A percentile compares a stretch with the other conserved stretches of the same genome.
These are phyloP conservation scores for Apophysomyces trapeziformis DNA, from an alignment of 371 early-diverging fungal genomes.

Conservation along the genomic window DNA sequence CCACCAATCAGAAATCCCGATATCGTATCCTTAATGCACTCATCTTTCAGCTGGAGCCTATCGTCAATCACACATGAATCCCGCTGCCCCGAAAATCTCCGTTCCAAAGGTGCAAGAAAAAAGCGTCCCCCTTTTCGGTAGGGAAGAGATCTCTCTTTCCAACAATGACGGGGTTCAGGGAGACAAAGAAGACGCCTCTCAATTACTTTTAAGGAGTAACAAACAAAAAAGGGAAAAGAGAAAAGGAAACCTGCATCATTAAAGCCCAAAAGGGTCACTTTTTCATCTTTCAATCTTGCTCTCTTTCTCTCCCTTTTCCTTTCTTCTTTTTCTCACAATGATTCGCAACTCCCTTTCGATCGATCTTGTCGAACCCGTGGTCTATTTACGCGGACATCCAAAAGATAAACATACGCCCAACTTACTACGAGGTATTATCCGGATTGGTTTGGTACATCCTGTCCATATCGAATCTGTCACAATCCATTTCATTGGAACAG, in stretches of 20 bases:
- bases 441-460: conserved; percentile 28
- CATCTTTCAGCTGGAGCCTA: too few relatives aligned
- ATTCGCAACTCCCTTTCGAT: conserved; percentile 44
- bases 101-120: too few relatives aligned
- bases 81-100: too few relatives aligned
- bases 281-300: conserved; percentile 13
- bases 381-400: conserved; percentile 39
- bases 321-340: conserved; percentile 26
- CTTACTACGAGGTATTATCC: conserved; percentile 41
- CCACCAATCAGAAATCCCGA: too few relatives aligned
- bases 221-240: conserved; percentile 1
- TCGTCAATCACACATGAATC: too few relatives aligned
- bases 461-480: conserved; percentile 32
- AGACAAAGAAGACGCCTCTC: conserved; percentile 1
- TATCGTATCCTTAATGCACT: too few relatives aligned
- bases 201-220: not conserved
- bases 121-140: too few relatives aligned
- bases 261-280: not conserved
- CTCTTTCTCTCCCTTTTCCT: conserved; percentile 14
- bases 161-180: conserved; percentile 9
- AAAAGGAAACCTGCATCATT: not conserved
- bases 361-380: conserved; percentile 44
- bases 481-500: conserved; percentile 43
- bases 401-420: conserved; percentile 41
- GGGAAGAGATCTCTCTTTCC: too few relatives aligned